Evolutionary conservation across 2,329 filamentous ascomycete species (phyloP).

Genomic region (Cyphellophora attinorum): DNA sequence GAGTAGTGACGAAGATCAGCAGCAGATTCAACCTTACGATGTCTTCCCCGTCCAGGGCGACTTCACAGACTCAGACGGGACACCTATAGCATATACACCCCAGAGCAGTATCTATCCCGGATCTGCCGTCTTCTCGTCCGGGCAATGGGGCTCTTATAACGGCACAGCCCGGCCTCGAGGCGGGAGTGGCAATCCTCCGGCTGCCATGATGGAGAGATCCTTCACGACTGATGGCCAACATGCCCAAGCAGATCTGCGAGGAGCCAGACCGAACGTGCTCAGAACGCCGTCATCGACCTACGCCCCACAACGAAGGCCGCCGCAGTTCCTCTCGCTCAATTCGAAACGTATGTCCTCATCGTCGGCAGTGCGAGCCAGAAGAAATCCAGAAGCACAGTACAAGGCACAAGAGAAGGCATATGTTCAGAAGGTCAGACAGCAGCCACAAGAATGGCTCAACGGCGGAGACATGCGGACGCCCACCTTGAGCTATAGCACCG

Average conservation of each 20-base stretch:
- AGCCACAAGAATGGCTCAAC: conserved; percentile 64
- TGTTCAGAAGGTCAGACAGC: conserved; percentile 79
- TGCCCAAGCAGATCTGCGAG: conserved; percentile 30
- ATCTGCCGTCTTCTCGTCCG: conserved; percentile 18
- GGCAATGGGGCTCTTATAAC: conserved; percentile 27
- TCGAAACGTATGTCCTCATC: conserved; percentile 45
- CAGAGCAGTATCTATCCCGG: conserved; percentile 22
- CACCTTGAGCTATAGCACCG: conserved; percentile 56
- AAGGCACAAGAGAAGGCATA: conserved; percentile 89
- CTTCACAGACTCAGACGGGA: conserved; percentile 21
- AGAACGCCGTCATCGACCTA: conserved; percentile 74
- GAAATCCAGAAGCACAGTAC: conserved; percentile 64
- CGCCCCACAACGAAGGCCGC: conserved; percentile 53
- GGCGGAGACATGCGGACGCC: conserved; percentile 55
- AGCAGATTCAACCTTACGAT: conserved; percentile 23
- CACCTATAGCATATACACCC: conserved; percentile 23
- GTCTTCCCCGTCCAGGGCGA: conserved; percentile 23
- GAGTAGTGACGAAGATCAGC: conserved; percentile 28
- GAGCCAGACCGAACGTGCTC: conserved; percentile 59
- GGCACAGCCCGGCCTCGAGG: conserved; percentile 34
- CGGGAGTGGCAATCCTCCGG: conserved; percentile 30
- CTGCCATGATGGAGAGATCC: conserved; percentile 23
- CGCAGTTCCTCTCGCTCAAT: conserved; percentile 36
- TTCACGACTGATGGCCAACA: conserved; percentile 10
- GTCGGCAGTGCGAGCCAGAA: conserved; percentile 45